Evolutionary conservation across 225 moss, liverwort and hornwort species (phyloP).

Genomic region (Takakia lepidozioides): DNA sequence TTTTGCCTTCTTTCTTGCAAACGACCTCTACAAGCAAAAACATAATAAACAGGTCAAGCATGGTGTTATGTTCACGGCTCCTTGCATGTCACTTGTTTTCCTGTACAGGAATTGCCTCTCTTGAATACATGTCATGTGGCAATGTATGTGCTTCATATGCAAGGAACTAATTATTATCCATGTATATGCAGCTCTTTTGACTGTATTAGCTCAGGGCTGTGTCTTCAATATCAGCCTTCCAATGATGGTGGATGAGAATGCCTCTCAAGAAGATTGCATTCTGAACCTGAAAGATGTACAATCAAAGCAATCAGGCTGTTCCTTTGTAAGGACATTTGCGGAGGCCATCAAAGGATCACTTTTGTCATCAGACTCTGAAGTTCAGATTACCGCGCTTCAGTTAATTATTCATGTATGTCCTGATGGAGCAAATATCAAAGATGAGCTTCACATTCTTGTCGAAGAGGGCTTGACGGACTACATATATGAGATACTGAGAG

Average conservation of each 20-base stretch:
- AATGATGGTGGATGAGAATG: constrained; percentile 2
- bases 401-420: constrained; percentile 57
- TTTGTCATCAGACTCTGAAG: constrained; percentile 53
- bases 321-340: constrained; percentile 45
- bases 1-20: no score
- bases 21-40: not conserved
- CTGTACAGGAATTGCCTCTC: not conserved
- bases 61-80: not conserved
- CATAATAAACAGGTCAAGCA: not conserved
- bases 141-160: not conserved
- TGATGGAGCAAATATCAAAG: constrained; percentile 21
- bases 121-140: not conserved
- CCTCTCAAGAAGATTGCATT: constrained; percentile 1
- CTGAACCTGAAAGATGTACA: no score
- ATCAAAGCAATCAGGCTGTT: no score
- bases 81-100: not conserved
- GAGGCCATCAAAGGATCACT: constrained; percentile 70
- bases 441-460: constrained; percentile 43
- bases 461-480: constrained; percentile 68
- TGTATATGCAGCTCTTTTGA: constrained; percentile 57
- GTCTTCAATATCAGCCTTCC: constrained; percentile 53
- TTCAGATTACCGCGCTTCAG: constrained; percentile 54
- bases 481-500: constrained; percentile 65
- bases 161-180: no score
- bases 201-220: constrained; percentile 48